These are phyloP conservation scores for Ceratocystis papillata DNA, from an alignment of 2,329 filamentous ascomycete genomes.

Conservation along the genomic window DNA sequence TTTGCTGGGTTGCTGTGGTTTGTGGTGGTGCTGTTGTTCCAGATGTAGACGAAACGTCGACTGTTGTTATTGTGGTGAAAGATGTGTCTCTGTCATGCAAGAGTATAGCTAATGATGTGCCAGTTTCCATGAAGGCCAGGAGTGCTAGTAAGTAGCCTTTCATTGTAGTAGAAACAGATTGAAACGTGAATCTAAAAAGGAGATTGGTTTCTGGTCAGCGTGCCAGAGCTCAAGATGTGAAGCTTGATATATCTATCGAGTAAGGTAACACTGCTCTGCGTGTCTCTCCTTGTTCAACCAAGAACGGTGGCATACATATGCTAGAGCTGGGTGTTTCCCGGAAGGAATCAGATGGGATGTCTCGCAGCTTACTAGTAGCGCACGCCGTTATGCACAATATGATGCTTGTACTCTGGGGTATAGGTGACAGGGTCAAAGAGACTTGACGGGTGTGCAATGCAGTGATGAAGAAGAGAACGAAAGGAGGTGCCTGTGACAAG, in stretches of 20 bases:
- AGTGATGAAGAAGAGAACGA: background rate
- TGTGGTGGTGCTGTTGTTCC: conserved; percentile 2
- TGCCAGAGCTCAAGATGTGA: background rate
- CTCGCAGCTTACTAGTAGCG: too few relatives aligned
- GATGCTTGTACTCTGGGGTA: too few relatives aligned
- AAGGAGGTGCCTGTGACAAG: background rate
- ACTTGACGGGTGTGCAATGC: too few relatives aligned
- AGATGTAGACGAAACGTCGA: background rate
- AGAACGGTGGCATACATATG: background rate
- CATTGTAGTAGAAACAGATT: background rate
- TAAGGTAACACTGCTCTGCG: background rate
- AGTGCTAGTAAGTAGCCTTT: background rate
- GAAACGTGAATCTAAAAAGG: background rate
- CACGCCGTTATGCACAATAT: too few relatives aligned
- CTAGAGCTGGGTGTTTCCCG: background rate
- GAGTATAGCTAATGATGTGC: background rate
- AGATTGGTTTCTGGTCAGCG: background rate
- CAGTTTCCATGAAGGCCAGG: background rate
- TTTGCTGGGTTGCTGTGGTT: conserved; percentile 12
- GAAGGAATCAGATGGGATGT: background rate
- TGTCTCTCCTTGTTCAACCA: background rate
- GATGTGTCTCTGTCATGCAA: background rate
- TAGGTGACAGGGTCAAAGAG: too few relatives aligned
- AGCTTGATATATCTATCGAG: background rate
- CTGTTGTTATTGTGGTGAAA: background rate